These are phyloP conservation scores for Encephalitozoon intestinalis DNA, from an alignment of 371 early-diverging fungal genomes.

Conservation along the genomic window DNA sequence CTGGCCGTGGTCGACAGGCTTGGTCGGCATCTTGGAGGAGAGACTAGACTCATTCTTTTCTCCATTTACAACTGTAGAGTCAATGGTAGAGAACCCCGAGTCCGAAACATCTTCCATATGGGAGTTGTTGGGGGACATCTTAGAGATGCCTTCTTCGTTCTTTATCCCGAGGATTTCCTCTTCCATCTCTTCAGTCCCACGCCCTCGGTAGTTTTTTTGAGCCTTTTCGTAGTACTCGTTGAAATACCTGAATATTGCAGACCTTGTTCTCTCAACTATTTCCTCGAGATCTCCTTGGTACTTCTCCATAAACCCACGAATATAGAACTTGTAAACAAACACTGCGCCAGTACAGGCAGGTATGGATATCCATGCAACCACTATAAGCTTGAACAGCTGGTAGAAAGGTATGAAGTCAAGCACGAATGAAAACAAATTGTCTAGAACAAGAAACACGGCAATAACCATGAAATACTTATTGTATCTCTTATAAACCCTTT, in stretches of 20 bases:
- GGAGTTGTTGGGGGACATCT: neutral
- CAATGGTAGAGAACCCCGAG: neutral
- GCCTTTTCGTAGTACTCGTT: neutral
- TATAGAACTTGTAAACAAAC: conserved; percentile 51
- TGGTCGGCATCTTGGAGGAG: neutral
- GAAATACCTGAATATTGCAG: neutral
- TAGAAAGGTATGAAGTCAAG: conserved; percentile 43
- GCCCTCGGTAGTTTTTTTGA: neutral
- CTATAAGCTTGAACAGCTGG: conserved; percentile 33
- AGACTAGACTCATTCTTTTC: neutral
- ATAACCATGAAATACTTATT: conserved; percentile 47
- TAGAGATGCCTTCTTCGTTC: neutral
- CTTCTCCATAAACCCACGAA: conserved; percentile 24
- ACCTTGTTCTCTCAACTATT: conserved; percentile 18
- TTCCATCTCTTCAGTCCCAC: neutral
- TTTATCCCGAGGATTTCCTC: neutral
- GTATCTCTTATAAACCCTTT: conserved; percentile 20
- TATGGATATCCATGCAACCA: conserved; percentile 39
- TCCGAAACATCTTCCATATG: neutral
- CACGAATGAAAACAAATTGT: conserved; percentile 43
- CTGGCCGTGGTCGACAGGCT: neutral
- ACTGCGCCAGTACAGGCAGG: conserved; percentile 38
- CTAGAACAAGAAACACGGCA: conserved; percentile 33
- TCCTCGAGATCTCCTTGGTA: conserved; percentile 36
- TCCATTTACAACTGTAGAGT: neutral